These are phyloP conservation scores for Paraphaeosphaeria sporulosa DNA, from an alignment of 2,329 filamentous ascomycete species.

Conservation along the genomic window DNA sequence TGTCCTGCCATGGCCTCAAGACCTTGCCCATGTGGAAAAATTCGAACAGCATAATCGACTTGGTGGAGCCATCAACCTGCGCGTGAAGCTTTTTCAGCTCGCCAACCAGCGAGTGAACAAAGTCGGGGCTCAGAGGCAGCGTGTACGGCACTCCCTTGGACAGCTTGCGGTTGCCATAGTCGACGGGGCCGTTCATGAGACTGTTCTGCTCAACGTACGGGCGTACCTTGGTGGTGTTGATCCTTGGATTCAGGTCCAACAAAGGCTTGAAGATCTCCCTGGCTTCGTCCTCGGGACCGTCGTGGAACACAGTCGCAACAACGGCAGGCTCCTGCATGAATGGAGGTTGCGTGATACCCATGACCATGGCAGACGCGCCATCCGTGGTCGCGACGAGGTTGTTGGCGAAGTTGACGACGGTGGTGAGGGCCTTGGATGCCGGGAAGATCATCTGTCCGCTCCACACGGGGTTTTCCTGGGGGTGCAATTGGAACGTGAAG, in stretches of 20 bases:
- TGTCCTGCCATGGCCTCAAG: slow-evolving; percentile 5
- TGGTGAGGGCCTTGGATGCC: background rate
- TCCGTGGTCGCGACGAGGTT: slow-evolving; percentile 3
- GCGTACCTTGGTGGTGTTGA: slow-evolving; percentile 4
- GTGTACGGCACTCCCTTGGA: slow-evolving; percentile 2
- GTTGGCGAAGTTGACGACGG: slow-evolving; percentile 5
- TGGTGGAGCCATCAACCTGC: slow-evolving; percentile 8
- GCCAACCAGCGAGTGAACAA: slow-evolving; percentile 2
- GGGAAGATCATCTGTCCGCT: slow-evolving; percentile 1
- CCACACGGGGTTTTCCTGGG: slow-evolving; percentile 2
- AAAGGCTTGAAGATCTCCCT: slow-evolving; percentile 1
- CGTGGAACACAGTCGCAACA: background rate
- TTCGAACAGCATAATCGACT: slow-evolving; percentile 14
- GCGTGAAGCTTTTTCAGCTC: slow-evolving; percentile 6
- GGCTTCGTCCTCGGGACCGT: background rate
- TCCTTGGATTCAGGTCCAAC: slow-evolving; percentile 3
- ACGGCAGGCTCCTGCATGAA: slow-evolving; percentile 7
- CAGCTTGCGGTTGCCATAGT: slow-evolving; percentile 7
- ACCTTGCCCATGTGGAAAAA: slow-evolving; percentile 15
- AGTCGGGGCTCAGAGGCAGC: slow-evolving; percentile 1
- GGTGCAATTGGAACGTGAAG: slow-evolving; percentile 4
- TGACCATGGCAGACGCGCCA: slow-evolving; percentile 3
- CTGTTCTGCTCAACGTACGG: slow-evolving; percentile 4
- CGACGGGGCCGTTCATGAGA: slow-evolving; percentile 6
- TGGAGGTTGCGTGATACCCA: slow-evolving; percentile 1